Evolutionary conservation across 768 basidiomycete genomes (phyloP), one percentile per base, ranked within the genome.

Genomic region (Lactarius akahatsu): DNA sequence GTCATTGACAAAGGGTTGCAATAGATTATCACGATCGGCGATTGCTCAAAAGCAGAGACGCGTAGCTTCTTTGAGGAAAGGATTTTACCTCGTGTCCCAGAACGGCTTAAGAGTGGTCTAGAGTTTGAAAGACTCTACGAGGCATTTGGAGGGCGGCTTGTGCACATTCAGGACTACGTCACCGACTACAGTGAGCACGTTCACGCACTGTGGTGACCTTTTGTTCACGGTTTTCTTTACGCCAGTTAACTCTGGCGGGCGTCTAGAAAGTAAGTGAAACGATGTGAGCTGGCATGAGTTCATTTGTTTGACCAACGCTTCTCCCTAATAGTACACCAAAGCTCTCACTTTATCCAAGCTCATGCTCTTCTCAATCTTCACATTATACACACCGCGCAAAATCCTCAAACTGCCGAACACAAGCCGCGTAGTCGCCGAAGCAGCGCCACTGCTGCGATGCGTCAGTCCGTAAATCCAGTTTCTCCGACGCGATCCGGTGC

Each of bases 281-380:
- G 57, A 56, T 13, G 45, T 40, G 55, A 58, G 30, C 45, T 52
- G 10, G 61, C 38, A 28, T 2, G 58, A 20, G 26, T 26, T 30
- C 9, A 13, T 23, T 11, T 50, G 23, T 23, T 43, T 63, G 32
- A 69, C 43, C 23, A 40, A 54, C 20, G 4, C 20, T 20, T 34
- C 11, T 62, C 60, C 47, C 2, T 32, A 30, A 26, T 69, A 92
- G 90, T 92, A 74, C 87, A 86, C 71, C 87, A 90, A 71, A 86
- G 87, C 65, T 90, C 91, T 0, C 89, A 91, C 72, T 94, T 92
- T 78, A 83, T 94, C 28, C 92, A 94, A 77, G 92, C 92, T 0
- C 90, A 94, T 65, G 82, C 91, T 0, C 79, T 92, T 1, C 83
- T 94, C 63, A 94, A 94, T 70, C 83, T 94, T 16, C 92, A 94